phyloP scores from a whole-genome alignment of 768 basidiomycete genomes.

The Auricularia sp. region DNA sequence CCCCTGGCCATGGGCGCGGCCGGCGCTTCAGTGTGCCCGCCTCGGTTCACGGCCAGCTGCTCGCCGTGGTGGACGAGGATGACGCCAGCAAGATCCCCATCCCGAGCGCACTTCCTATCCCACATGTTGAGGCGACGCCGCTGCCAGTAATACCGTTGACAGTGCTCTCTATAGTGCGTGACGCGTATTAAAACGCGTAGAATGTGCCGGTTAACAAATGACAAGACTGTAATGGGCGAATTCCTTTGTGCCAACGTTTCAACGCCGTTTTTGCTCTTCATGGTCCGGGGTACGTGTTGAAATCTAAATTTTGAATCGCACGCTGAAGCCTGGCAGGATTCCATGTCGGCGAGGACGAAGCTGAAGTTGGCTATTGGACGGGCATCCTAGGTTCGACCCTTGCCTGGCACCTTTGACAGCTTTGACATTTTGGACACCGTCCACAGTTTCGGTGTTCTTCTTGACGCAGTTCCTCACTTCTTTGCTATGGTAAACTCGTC shows the following conservation, averaged over 20 bases:
- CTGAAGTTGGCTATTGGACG: slow-evolving; percentile 82
- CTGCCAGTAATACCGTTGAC: slow-evolving; percentile 80
- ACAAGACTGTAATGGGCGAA: slow-evolving; percentile 86
- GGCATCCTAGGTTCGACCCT: slow-evolving; percentile 59
- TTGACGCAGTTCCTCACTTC: slow-evolving; percentile 94
- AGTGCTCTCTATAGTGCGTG: slow-evolving; percentile 74
- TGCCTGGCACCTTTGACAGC: neutral
- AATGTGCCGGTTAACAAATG: slow-evolving; percentile 7
- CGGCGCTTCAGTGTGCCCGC: no score
- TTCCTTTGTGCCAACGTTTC: slow-evolving; percentile 90
- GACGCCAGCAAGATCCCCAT: neutral
- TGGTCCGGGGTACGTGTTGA: slow-evolving; percentile 65
- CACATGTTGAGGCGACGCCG: slow-evolving; percentile 48
- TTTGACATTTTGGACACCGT: neutral
- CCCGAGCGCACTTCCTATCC: neutral
- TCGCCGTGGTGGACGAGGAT: neutral
- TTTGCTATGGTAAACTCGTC: slow-evolving; percentile 77
- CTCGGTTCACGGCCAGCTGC: no score
- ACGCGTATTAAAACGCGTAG: slow-evolving; percentile 17
- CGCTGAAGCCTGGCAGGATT: slow-evolving; percentile 23
- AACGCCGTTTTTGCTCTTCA: slow-evolving; percentile 86
- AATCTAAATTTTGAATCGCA: neutral
- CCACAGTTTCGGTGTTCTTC: slow-evolving; percentile 75
- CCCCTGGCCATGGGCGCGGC: no score
- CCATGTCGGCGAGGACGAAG: slow-evolving; percentile 52